These are phyloP conservation scores for Acer campestre DNA, from an alignment of 345 rosid genomes.

Conservation along the genomic window DNA sequence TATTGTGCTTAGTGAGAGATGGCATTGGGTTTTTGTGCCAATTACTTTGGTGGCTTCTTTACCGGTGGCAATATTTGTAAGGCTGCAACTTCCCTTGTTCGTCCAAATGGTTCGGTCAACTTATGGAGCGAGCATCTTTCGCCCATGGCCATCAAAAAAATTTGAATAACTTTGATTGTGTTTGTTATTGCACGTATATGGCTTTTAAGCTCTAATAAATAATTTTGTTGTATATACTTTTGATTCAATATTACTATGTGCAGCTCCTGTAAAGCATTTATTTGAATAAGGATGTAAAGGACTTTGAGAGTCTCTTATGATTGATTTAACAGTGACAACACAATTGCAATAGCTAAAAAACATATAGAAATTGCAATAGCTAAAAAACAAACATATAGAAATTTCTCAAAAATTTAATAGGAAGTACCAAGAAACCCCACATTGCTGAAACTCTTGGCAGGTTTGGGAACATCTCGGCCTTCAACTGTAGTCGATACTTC, in stretches of 20 bases:
- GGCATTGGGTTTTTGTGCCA: not conserved
- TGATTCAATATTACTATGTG: too few species aligned
- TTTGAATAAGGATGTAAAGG: too few species aligned
- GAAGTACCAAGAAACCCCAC: constrained; percentile 87
- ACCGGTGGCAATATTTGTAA: not conserved
- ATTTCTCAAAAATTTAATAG: constrained; percentile 8
- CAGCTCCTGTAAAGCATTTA: too few species aligned
- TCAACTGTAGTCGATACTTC: too few species aligned
- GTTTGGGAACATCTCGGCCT: constrained; percentile 94
- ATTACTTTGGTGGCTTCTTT: not conserved
- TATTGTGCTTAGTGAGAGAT: not conserved
- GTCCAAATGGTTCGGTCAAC: constrained; percentile 5
- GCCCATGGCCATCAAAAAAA: not conserved
- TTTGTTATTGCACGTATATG: too few species aligned
- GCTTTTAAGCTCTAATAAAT: too few species aligned
- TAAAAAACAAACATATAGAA: not conserved
- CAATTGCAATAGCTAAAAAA: too few species aligned
- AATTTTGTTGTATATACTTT: too few species aligned
- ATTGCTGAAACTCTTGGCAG: constrained; percentile 75
- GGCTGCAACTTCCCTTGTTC: constrained; percentile 12
- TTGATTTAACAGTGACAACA: too few species aligned
- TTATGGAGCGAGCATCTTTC: constrained; percentile 5
- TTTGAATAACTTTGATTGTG: not conserved
- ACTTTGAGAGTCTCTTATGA: too few species aligned
- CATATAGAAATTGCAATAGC: too few species aligned